A percentile compares a stretch with the other conserved stretches of the same genome.
These are phyloP conservation scores for Aquilaria yunnanensis DNA, from an alignment of 345 rosid genomes.

Conservation along the genomic window DNA sequence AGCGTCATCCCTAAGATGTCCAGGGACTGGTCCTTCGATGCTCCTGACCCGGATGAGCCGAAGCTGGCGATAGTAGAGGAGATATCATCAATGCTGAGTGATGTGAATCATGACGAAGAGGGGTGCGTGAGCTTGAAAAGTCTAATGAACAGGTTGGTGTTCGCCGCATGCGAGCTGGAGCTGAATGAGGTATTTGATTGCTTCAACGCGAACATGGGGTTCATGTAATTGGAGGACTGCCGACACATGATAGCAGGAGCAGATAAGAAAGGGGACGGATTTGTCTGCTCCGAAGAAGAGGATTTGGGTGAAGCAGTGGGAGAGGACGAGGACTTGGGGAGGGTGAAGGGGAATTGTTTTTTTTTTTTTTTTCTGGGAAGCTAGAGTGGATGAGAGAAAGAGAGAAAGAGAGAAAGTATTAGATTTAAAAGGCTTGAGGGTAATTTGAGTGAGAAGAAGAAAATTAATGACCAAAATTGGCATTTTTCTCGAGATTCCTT, in stretches of 20 bases:
- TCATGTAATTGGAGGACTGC: constrained; percentile 82
- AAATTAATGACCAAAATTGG: too few relatives aligned
- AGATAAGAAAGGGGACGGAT: constrained; percentile 6
- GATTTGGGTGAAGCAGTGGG: too few relatives aligned
- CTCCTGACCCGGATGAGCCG: constrained; percentile 48
- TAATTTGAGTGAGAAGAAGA: too few relatives aligned
- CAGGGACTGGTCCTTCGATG: constrained; percentile 42
- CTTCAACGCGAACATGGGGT: constrained; percentile 66
- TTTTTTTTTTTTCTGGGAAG: constrained; percentile 76
- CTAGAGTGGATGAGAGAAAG: constrained; percentile 31
- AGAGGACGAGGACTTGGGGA: too few relatives aligned
- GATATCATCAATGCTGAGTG: constrained; percentile 48
- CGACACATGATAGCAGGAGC: constrained; percentile 76
- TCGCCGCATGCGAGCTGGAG: constrained; percentile 50
- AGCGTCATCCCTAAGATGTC: constrained; percentile 53
- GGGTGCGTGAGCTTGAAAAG: constrained; percentile 52
- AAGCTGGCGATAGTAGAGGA: constrained; percentile 56
- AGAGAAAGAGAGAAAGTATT: too few relatives aligned
- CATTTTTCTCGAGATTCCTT: too few relatives aligned
- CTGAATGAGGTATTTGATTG: constrained; percentile 62
- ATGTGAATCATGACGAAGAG: constrained; percentile 37
- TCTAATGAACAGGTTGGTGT: constrained; percentile 37
- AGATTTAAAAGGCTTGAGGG: too few relatives aligned
- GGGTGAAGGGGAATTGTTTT: constrained; percentile 63
- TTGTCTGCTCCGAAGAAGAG: too few relatives aligned